Percentiles rank a stretch among this genome's conserved stretches.
phyloP scores from a whole-genome alignment of 140 eudicot genomes.

The Anethum foeniculum region DNA sequence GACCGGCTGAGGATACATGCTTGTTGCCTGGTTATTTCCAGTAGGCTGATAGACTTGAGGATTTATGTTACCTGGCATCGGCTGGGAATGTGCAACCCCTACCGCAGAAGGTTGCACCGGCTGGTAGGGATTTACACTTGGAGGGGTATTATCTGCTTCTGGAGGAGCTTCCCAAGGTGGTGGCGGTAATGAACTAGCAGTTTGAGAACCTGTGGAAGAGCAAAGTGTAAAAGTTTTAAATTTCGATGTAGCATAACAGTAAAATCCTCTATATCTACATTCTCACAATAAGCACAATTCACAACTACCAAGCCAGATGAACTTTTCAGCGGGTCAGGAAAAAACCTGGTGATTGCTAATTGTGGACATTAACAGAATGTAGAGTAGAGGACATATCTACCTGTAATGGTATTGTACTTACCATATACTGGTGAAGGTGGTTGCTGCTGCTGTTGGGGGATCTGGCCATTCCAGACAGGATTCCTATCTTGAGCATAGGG shows the following conservation, averaged over 20 bases:
- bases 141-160: conserved; percentile 12
- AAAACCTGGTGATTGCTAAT: not conserved
- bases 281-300: not conserved
- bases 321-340: not conserved
- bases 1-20: conserved; percentile 25
- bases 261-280: not conserved
- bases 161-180: conserved; percentile 87
- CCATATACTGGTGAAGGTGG: conserved; percentile 55
- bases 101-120: conserved; percentile 19
- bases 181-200: conserved; percentile 50
- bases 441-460: conserved; percentile 39
- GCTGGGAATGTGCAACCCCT: conserved; percentile 16
- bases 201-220: conserved; percentile 36
- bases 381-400: not conserved
- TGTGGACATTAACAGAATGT: not conserved
- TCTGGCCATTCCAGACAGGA: conserved; percentile 59
- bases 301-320: not conserved
- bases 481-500: conserved; percentile 35
- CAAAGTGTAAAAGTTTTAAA: not conserved
- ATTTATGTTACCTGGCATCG: conserved; percentile 11
- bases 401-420: conserved; percentile 20
- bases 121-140: conserved; percentile 26
- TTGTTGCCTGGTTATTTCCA: conserved; percentile 12
- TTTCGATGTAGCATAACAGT: not conserved
- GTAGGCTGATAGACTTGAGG: conserved; percentile 8